These are phyloP conservation scores for Neurospora africana DNA, from an alignment of 495 filamentous ascomycete species.

Conservation along the genomic window DNA sequence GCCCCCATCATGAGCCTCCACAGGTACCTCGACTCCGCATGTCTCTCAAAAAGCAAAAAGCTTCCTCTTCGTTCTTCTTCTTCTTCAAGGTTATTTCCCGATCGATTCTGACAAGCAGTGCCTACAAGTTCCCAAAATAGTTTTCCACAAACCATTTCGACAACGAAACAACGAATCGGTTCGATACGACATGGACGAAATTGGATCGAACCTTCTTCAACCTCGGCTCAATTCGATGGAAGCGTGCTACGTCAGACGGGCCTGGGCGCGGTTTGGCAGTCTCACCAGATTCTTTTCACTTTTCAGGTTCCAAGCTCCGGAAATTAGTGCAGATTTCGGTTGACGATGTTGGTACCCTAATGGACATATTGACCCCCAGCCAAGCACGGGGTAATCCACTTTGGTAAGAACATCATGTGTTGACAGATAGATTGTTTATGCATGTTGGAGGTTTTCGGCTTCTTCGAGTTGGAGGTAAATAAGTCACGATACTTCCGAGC, in stretches of 20 bases:
- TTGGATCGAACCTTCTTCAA: not conserved
- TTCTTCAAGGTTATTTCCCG: not conserved
- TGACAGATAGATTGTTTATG: not conserved
- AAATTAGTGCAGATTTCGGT: not conserved
- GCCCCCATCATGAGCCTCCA: not conserved
- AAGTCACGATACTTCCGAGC: not conserved
- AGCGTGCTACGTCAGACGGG: not conserved
- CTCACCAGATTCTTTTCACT: not conserved
- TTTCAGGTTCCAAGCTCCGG: not conserved
- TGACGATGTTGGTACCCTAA: not conserved
- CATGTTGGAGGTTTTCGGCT: not conserved
- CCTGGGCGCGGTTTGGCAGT: not conserved
- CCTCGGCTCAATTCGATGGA: not conserved
- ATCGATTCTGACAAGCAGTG: not conserved
- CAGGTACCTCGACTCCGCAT: not conserved
- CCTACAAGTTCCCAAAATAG: not conserved
- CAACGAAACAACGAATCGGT: not conserved
- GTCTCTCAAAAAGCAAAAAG: not conserved
- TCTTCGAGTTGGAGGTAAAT: not conserved
- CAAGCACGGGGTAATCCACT: not conserved
- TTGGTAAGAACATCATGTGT: not conserved
- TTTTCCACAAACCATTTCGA: not conserved
- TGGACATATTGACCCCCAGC: not conserved
- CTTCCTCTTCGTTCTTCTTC: not conserved
- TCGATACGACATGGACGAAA: not conserved